Base-by-base conservation (phyloP, 2,329 filamentous ascomycete genomes). In the Aspergillus oerlinghausenensis region DNA sequence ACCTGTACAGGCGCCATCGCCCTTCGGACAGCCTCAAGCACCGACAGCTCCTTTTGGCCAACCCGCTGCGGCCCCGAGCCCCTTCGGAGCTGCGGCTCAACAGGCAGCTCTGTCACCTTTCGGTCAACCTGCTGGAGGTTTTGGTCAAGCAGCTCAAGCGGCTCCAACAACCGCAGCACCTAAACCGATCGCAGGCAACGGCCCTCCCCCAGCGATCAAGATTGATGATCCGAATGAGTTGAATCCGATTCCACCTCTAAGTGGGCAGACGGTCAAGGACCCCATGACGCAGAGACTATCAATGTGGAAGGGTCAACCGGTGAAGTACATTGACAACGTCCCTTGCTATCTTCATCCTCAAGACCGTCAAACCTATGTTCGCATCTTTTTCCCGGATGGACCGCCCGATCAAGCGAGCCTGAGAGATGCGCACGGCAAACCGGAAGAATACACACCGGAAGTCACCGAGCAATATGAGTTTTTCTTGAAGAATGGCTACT, bases 321-420 rank as follows among this genome's bases (percentile, higher is more conserved):
- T 90, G 0, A 71, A 75, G 1, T 90, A 90, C 70, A 79, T 83
- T 62, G 72, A 77, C 29, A 69, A 73, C 21, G 68, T 73, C 6
- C 82, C 86, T 0, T 78, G 76, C 62, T 80, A 78, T 59, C 66
- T 84, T 77, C 52, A 77, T 78, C 62, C 79, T 61, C 59, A 82
- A 40, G 82, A 76, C 55, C 70, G 86, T 63, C 82, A 84, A 35
- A 80, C 74, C 0, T 84, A 82, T 76, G 79, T 82, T 51, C 85
- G 83, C 62, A 86, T 93, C 50, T 89, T 88, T 81, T 92, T 89
- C 68, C 88, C 88, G 0, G 77, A 86, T 49, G 90, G 89, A 0
- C 80, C 87, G 23, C 89, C 88, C 1, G 71, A 70, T 23, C 66
- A 67, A 5, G 74, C 74, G 50, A 79, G 76, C 49, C 70, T 77